A percentile compares a stretch with the other conserved stretches of the same genome.
phyloP scores from a whole-genome alignment of 148 eudicot species.

The Simmondsia chinensis region DNA sequence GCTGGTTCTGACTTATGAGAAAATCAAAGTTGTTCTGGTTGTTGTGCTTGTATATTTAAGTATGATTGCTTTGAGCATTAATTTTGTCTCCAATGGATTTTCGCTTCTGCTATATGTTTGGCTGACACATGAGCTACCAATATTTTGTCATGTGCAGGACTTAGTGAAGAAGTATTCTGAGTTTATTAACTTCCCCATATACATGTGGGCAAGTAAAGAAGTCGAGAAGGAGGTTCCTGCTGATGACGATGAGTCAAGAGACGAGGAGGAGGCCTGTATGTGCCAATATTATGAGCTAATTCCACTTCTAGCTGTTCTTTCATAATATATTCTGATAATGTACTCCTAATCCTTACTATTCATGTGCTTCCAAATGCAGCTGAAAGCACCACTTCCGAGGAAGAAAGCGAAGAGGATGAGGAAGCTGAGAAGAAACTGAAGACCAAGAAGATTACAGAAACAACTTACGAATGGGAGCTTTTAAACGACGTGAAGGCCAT shows the following conservation, averaged over 20 bases:
- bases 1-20: too few species aligned
- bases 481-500: conserved; percentile 94
- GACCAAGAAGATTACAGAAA: conserved; percentile 82
- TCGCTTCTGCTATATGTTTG: not conserved
- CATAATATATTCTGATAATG: too few species aligned
- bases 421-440: conserved; percentile 86
- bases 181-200: conserved; percentile 90
- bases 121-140: not conserved
- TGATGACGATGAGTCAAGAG: conserved; percentile 83
- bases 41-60: too few species aligned
- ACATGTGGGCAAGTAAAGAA: conserved; percentile 91
- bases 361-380: conserved; percentile 37
- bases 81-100: too few species aligned
- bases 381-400: conserved; percentile 60
- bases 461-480: conserved; percentile 89
- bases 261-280: conserved; percentile 84
- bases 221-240: conserved; percentile 94
- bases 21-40: too few species aligned
- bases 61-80: too few species aligned
- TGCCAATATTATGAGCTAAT: too few species aligned
- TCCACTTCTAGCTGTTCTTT: too few species aligned
- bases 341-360: too few species aligned
- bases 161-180: conserved; percentile 92
- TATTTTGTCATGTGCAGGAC: conserved; percentile 39
- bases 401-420: conserved; percentile 58